Evolutionary conservation across 2,329 filamentous ascomycete genomes (phyloP).

Genomic region (Herpotrichia juniperi): DNA sequence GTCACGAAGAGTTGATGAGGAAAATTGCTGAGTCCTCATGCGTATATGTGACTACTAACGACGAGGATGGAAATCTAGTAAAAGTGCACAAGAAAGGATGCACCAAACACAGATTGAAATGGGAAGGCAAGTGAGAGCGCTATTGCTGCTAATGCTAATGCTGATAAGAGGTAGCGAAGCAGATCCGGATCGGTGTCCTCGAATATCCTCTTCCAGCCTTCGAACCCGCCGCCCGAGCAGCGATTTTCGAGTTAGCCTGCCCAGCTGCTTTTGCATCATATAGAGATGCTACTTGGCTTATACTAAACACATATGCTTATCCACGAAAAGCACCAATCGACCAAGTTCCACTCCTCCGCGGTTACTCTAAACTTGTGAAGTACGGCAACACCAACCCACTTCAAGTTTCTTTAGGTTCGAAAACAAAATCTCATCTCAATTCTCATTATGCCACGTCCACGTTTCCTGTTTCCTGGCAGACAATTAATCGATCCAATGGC

Average conservation of each 20-base stretch:
- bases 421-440: constrained; percentile 52
- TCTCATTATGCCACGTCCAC: constrained; percentile 55
- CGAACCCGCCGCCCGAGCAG: constrained; percentile 43
- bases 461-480: constrained; percentile 50
- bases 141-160: too few species aligned
- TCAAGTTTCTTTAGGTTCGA: constrained; percentile 51
- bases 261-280: constrained; percentile 57
- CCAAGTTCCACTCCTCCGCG: constrained; percentile 25
- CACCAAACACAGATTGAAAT: constrained; percentile 51
- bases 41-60: constrained; percentile 20
- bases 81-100: constrained; percentile 42
- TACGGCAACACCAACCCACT: constrained; percentile 20
- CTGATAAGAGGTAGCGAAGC: too few species aligned
- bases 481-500: constrained; percentile 56
- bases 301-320: constrained; percentile 49
- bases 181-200: constrained; percentile 54
- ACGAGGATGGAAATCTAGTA: constrained; percentile 6
- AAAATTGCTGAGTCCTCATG: constrained; percentile 43
- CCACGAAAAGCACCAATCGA: constrained; percentile 6
- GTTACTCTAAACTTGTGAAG: constrained; percentile 40
- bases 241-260: constrained; percentile 60
- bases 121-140: too few species aligned
- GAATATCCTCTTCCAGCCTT: constrained; percentile 58
- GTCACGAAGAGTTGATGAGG: constrained; percentile 47
- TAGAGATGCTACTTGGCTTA: constrained; percentile 59